phyloP scores from a whole-genome alignment of 2,329 filamentous ascomycete genomes.

The Amesomyces nigricolor region DNA sequence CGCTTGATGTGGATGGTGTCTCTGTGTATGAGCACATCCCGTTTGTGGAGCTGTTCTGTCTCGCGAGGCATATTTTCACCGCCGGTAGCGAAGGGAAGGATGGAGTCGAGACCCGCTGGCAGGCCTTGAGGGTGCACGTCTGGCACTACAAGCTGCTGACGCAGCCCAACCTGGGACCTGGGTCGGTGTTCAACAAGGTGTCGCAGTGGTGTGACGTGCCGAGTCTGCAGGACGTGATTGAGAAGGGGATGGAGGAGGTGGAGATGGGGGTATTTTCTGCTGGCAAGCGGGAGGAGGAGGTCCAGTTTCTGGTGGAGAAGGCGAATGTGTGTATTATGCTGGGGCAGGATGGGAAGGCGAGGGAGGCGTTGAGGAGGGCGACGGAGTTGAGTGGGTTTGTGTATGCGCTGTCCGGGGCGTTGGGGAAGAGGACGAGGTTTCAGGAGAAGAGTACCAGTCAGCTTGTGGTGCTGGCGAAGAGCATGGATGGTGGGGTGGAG shows the following conservation, averaged over 20 bases:
- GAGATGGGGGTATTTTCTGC: constrained; percentile 35
- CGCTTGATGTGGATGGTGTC: constrained; percentile 75
- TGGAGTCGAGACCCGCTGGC: constrained; percentile 43
- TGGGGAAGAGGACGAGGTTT: constrained; percentile 80
- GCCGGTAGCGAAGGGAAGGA: constrained; percentile 31
- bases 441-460: constrained; percentile 80
- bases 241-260: constrained; percentile 39
- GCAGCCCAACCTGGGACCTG: constrained; percentile 49
- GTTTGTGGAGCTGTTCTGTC: constrained; percentile 73
- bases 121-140: constrained; percentile 65
- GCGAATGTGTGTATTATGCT: constrained; percentile 80
- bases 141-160: constrained; percentile 59
- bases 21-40: constrained; percentile 81
- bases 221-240: constrained; percentile 47
- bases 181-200: constrained; percentile 50
- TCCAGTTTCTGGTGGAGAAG: constrained; percentile 73
- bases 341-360: constrained; percentile 71
- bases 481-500: constrained; percentile 38
- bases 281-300: constrained; percentile 45
- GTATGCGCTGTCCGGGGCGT: constrained; percentile 76
- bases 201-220: constrained; percentile 56
- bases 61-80: constrained; percentile 54
- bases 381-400: constrained; percentile 62
- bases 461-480: constrained; percentile 83
- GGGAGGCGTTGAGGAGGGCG: constrained; percentile 63